These are phyloP conservation scores for Komagataella phaffii DNA, from an alignment of 805 yeast species.

Conservation along the genomic window DNA sequence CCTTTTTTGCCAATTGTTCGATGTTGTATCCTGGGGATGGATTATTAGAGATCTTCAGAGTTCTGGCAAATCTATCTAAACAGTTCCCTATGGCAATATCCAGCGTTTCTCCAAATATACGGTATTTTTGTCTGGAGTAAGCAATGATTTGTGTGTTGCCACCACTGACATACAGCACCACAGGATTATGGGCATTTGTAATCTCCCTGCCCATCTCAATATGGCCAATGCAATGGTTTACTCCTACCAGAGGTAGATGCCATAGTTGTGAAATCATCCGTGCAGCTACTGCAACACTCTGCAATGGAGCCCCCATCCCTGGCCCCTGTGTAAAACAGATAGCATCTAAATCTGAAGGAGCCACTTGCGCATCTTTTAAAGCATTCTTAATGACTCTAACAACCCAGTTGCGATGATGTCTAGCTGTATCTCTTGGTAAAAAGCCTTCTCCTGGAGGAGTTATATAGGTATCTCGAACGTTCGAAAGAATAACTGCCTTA, in stretches of 20 bases:
- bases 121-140: constrained; percentile 80
- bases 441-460: constrained; percentile 99
- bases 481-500: constrained; percentile 68
- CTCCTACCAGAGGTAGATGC: constrained; percentile 82
- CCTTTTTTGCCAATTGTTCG: constrained; percentile 80
- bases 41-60: constrained; percentile 73
- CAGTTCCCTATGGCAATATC: constrained; percentile 98
- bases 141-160: constrained; percentile 99
- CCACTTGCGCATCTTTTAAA: constrained; percentile 43
- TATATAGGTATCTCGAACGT: constrained; percentile 86
- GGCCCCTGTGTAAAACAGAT: constrained; percentile 97
- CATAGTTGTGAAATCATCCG: constrained; percentile 71
- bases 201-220: constrained; percentile 99
- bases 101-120: constrained; percentile 98
- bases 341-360: constrained; percentile 43
- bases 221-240: constrained; percentile 95
- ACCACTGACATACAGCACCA: constrained; percentile 92
- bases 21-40: constrained; percentile 98
- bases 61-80: constrained; percentile 89
- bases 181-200: constrained; percentile 96
- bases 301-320: constrained; percentile 98
- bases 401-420: constrained; percentile 94
- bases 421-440: constrained; percentile 89
- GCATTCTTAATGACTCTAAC: constrained; percentile 63
- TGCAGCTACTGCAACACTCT: constrained; percentile 87